Evolutionary conservation across 345 rosid species (phyloP), one percentile per base, ranked within the genome.

Genomic region (Acer saccharum): DNA sequence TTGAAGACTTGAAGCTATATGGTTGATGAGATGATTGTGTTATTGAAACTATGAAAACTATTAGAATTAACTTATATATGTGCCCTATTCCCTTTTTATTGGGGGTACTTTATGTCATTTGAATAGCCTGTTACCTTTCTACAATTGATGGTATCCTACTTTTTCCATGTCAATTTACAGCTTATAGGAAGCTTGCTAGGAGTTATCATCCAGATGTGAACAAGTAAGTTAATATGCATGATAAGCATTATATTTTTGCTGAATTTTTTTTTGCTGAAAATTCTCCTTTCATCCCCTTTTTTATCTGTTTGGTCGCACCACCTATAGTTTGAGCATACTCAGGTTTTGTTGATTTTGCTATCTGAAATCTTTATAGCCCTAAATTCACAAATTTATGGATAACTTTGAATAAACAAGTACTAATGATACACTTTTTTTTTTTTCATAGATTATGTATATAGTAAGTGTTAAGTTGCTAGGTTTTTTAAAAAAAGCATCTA

Each of bases 101-200:
- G n/a, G 29, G 50, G 60, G 32, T 18, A 46, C 12, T 20, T 67
- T 54, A 5, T 3, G 18, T 50, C 55, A 27, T 16, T 48, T 18
- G 44, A 18, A 23, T n/a, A 25, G 17, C 29, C 52, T 41, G n/a
- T 72, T 23, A 48, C 64, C 44, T 55, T 75, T n/a, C 48, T 10
- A 48, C 57, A 32, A 9, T 18, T 39, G 39, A 35, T 43, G 17
- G 21, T 50, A 7, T 46, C 61, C 62, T 63, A 21, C 12, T 46
- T 12, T 35, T 60, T 62, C 67, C 71, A 50, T 54, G 63, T 44
- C 25, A 11, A 75, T 78, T 76, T 89, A 50, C 93, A 97, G 99
- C 98, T 70, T 97, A 97, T 71, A 87, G 99, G 78, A 97, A 97
- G 83, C 98, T 94, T 65, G 99, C 98, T 8, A 89, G 99, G 87